Percentiles rank a stretch among this genome's conserved stretches.
These are phyloP conservation scores for Peniophora sp. DNA, from an alignment of 1,284 basidiomycete species.

Conservation along the genomic window DNA sequence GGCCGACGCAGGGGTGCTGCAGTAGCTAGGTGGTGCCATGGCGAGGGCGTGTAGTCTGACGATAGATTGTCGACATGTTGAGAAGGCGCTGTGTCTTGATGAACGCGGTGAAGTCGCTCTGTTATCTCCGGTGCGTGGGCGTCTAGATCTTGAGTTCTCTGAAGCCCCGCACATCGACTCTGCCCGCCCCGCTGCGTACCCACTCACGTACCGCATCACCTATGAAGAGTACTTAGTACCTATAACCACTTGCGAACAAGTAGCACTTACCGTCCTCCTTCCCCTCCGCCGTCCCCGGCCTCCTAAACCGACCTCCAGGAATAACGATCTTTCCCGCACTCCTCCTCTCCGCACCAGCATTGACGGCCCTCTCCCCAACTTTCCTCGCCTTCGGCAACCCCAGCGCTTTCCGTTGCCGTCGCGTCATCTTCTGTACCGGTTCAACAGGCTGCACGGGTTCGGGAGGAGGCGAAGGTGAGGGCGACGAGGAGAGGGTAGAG, in stretches of 20 bases:
- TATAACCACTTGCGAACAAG: neutral
- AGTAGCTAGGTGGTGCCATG: no score
- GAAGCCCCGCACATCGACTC: constrained; percentile 74
- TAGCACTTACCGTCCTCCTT: constrained; percentile 23
- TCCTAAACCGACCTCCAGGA: constrained; percentile 44
- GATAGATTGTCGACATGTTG: no score
- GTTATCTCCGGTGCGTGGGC: no score
- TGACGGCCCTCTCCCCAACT: neutral
- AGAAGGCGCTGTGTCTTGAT: no score
- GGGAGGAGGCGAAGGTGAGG: constrained; percentile 30
- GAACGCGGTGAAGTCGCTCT: no score
- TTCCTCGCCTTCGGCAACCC: constrained; percentile 50
- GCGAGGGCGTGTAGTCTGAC: no score
- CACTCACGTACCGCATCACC: constrained; percentile 37
- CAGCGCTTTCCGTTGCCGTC: constrained; percentile 57
- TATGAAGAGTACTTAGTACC: no score
- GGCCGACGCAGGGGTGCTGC: no score
- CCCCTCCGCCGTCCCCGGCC: constrained; percentile 16
- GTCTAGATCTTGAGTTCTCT: constrained; percentile 64
- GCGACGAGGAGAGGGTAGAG: constrained; percentile 29
- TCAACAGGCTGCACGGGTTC: constrained; percentile 11
- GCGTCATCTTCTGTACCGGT: constrained; percentile 37
- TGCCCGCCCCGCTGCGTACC: constrained; percentile 63
- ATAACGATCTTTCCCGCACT: constrained; percentile 48
- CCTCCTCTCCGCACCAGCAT: constrained; percentile 18